Evolutionary conservation across 495 filamentous ascomycete species (phyloP), one percentile per base, ranked within the genome.

Genomic region (Neurospora sp.): DNA sequence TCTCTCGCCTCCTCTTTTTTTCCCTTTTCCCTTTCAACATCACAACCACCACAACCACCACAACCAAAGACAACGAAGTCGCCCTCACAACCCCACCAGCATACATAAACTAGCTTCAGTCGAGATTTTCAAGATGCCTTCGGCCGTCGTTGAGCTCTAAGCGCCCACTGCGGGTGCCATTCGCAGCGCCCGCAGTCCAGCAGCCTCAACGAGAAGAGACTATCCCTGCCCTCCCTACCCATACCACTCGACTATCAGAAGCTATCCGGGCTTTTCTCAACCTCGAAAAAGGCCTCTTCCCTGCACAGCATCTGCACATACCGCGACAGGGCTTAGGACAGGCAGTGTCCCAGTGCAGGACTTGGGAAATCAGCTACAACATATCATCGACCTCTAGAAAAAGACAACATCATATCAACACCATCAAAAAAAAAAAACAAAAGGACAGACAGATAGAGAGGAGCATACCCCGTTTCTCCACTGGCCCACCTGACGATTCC

Each of bases 61-160:
- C 5, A 72, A 77, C 78, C 78, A 74, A 77, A 91, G 88, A 90
- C 89, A 90, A 89, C 88, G 87, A 91, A 91, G 89, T 91, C 89
- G 84, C 53, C 53, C 53, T 66, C 84, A 82, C 83, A 88, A 87
- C 76, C 74, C 74, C 76, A 79, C 75, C 78, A 82, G 80, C 73
- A 74, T 73, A 76, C 76, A 77, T 76, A 72, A 71, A 69, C 79
- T 75, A 85, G 87, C 89, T 91, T 92, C 91, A 89, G 93, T 96
- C 92, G 89, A 93, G 86, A 86, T 88, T 82, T 68, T 75, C 80
- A 89, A 86, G 85, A 90, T 90, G 90, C 91, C 90, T 84, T 88
- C 92, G 91, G 91, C 91, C 84, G 88, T 93, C 92, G 92, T 89
- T 93, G 92, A 91, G 92, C 93, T 96, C 91, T 96, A 92, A 94